Evolutionary conservation across 176 grass and related monocot species (phyloP).

Genomic region (Avena insularis): DNA sequence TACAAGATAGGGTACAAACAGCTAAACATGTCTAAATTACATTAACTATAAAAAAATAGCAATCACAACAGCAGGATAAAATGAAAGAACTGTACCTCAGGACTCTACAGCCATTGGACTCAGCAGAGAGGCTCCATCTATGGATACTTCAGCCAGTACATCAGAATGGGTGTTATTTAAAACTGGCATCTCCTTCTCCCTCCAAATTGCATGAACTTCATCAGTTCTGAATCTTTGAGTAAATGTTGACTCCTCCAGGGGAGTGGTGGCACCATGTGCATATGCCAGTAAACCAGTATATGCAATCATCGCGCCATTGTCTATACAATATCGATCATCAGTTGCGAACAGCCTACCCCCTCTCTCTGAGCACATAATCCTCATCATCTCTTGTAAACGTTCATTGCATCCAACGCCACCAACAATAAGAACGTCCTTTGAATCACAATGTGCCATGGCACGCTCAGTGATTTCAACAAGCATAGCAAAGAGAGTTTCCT

Average conservation of each 20-base stretch:
- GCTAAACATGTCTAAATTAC: background rate
- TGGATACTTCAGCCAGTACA: constrained; percentile 52
- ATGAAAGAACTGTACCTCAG: constrained; percentile 56
- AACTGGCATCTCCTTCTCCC: constrained; percentile 65
- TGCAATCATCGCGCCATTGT: constrained; percentile 98
- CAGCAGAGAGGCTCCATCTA: constrained; percentile 24
- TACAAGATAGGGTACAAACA: background rate
- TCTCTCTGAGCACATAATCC: constrained; percentile 92
- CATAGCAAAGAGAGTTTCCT: constrained; percentile 99
- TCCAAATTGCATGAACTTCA: constrained; percentile 96
- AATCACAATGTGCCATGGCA: constrained; percentile 96
- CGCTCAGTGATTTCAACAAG: constrained; percentile 98
- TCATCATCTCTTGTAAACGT: constrained; percentile 93
- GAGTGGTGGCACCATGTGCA: constrained; percentile 69
- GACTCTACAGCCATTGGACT: constrained; percentile 59
- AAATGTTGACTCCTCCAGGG: constrained; percentile 81
- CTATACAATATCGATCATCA: constrained; percentile 93
- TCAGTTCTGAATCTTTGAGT: constrained; percentile 94
- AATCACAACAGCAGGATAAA: background rate
- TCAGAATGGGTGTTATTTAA: constrained; percentile 36
- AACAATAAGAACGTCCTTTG: constrained; percentile 90
- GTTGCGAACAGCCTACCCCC: constrained; percentile 78
- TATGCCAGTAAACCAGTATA: constrained; percentile 89
- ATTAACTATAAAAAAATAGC: background rate
- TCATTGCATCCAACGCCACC: constrained; percentile 93